phyloP scores from a whole-genome alignment of 192 early-diverging fungal species.

The Paraglomus brasilianum region DNA sequence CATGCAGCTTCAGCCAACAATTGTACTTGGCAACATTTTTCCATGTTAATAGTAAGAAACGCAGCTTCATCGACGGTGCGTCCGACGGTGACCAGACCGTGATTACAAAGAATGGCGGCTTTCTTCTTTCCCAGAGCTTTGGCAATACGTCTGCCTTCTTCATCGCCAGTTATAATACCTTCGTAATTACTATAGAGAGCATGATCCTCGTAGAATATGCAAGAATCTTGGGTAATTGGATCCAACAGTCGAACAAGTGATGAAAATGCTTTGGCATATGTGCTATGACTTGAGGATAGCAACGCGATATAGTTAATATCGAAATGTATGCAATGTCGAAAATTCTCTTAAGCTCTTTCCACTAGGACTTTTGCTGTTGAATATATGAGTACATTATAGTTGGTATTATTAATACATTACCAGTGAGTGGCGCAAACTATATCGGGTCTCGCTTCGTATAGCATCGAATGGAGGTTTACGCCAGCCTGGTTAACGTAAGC shows the following conservation, averaged over 20 bases:
- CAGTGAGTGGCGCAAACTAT: no score
- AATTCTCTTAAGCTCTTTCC: no score
- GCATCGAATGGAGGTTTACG: no score
- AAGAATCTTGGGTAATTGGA: constrained; percentile 62
- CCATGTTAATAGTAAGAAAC: constrained; percentile 58
- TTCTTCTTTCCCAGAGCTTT: constrained; percentile 49
- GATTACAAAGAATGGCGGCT: constrained; percentile 59
- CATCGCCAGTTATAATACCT: constrained; percentile 55
- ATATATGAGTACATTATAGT: no score
- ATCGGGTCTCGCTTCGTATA: no score
- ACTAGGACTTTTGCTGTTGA: no score
- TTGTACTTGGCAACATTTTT: constrained; percentile 55
- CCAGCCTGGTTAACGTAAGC: no score
- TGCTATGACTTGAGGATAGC: constrained; percentile 46
- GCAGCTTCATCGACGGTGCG: constrained; percentile 52
- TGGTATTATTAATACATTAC: no score
- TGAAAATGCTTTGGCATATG: constrained; percentile 63
- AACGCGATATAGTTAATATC: no score
- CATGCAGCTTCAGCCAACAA: constrained; percentile 51
- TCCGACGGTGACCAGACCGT: constrained; percentile 59
- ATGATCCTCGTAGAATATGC: constrained; percentile 58
- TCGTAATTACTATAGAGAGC: constrained; percentile 52
- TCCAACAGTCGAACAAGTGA: constrained; percentile 40
- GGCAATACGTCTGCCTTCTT: constrained; percentile 55
- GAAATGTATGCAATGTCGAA: no score